A percentile compares a stretch with the other conserved stretches of the same genome.
These are phyloP conservation scores for Lagerstroemia speciosa DNA, from an alignment of 345 rosid genomes.

Conservation along the genomic window DNA sequence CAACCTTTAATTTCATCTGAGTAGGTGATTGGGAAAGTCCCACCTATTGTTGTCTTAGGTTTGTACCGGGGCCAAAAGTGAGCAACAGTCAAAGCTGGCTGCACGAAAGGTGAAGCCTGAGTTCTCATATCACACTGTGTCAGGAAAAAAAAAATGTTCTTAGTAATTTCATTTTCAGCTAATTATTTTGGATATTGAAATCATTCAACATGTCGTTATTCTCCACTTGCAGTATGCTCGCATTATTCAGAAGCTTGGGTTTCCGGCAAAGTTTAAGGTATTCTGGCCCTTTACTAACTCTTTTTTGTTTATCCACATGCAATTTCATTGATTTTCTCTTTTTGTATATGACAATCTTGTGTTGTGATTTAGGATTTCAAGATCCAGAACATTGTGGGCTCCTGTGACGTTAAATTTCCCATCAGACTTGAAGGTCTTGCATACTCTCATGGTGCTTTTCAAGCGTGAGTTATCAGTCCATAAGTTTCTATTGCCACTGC, in stretches of 20 bases:
- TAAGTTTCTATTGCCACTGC: too few species aligned
- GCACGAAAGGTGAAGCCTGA: conserved; percentile 58
- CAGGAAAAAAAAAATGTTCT: too few species aligned
- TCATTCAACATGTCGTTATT: too few species aligned
- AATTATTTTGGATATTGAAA: too few species aligned
- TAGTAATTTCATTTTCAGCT: too few species aligned
- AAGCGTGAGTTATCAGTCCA: conserved; percentile 57
- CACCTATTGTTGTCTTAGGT: conserved; percentile 26
- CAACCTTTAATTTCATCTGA: too few species aligned
- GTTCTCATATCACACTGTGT: too few species aligned
- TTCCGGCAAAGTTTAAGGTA: conserved; percentile 85
- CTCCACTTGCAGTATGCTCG: conserved; percentile 67
- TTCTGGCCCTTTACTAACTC: too few species aligned
- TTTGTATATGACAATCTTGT: too few species aligned
- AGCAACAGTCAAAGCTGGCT: conserved; percentile 62
- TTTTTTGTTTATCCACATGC: too few species aligned
- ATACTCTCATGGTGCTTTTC: conserved; percentile 78
- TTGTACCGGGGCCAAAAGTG: conserved; percentile 90
- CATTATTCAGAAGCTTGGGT: conserved; percentile 81
- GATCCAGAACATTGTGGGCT: conserved; percentile 85
- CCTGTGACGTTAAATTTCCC: conserved; percentile 76
- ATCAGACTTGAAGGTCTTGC: conserved; percentile 83
- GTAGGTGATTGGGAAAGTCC: too few species aligned
- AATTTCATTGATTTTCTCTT: too few species aligned
- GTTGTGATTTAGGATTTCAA: conserved; percentile 52